phyloP scores from a whole-genome alignment of 495 filamentous ascomycete species.

The Neurospora sp. region DNA sequence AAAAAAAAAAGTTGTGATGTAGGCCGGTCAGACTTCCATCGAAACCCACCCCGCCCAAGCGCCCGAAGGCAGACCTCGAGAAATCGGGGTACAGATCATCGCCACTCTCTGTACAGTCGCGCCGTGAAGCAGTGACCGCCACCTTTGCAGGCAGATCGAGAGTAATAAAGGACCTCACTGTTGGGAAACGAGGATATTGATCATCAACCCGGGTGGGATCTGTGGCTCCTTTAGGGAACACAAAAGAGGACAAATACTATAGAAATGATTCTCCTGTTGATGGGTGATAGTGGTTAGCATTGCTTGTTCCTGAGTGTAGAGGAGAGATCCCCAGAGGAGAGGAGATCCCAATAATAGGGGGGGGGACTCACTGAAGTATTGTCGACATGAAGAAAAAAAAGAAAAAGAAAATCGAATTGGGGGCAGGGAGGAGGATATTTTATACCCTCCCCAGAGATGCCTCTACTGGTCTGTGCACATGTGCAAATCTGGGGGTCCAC shows the following conservation, averaged over 20 bases:
- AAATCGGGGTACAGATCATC: conserved; percentile 53
- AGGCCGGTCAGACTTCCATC: conserved; percentile 57
- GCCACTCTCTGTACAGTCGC: conserved; percentile 48
- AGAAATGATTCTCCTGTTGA: conserved; percentile 69
- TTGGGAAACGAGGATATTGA: conserved; percentile 48
- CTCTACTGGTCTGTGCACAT: conserved; percentile 18
- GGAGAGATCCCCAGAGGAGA: background rate
- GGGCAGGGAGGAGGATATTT: conserved; percentile 8
- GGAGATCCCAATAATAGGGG: conserved; percentile 24
- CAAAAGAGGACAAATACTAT: conserved; percentile 75
- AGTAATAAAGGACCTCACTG: conserved; percentile 45
- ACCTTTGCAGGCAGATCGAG: conserved; percentile 42
- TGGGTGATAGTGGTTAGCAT: conserved; percentile 20
- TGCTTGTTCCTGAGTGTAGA: conserved; percentile 1
- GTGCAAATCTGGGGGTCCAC: conserved; percentile 27
- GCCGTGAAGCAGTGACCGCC: conserved; percentile 25
- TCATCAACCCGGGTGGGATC: conserved; percentile 56
- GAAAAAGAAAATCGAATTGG: conserved; percentile 19
- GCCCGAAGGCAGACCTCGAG: conserved; percentile 41
- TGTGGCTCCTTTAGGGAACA: conserved; percentile 63
- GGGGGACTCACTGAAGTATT: conserved; percentile 46
- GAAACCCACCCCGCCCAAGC: conserved; percentile 46
- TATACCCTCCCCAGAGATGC: conserved; percentile 26
- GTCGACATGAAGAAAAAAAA: conserved; percentile 47
- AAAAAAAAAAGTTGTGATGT: conserved; percentile 30